phyloP scores from a whole-genome alignment of 208 protist species.

The Leishmania lainsoni region DNA sequence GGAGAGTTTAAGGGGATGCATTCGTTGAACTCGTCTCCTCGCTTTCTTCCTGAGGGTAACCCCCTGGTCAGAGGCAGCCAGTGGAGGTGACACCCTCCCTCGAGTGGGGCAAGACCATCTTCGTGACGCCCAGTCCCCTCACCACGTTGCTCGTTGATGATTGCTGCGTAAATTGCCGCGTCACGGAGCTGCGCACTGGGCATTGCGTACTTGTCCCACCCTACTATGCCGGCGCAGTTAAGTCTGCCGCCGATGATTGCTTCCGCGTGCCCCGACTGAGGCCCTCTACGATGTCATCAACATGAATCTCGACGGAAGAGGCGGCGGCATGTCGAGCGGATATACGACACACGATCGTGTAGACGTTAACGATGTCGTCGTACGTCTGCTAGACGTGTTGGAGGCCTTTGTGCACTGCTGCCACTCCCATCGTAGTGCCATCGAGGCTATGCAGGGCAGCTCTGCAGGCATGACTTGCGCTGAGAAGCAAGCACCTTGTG shows the following conservation, averaged over 20 bases:
- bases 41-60: neutral
- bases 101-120: slow-evolving; percentile 41
- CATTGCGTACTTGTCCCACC: slow-evolving; percentile 44
- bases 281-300: neutral
- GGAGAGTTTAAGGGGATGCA: neutral
- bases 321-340: neutral
- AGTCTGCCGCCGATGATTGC: slow-evolving; percentile 9
- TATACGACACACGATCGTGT: neutral
- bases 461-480: neutral
- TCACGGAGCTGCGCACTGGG: slow-evolving; percentile 42
- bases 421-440: neutral
- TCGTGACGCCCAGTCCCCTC: slow-evolving; percentile 30
- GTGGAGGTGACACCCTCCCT: neutral
- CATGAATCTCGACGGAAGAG: neutral
- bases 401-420: slow-evolving; percentile 27
- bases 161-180: slow-evolving; percentile 38
- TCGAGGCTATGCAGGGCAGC: slow-evolving; percentile 2
- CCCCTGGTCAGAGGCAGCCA: neutral
- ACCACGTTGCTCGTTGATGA: slow-evolving; percentile 70
- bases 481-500: neutral
- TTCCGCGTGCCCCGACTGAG: neutral
- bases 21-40: neutral
- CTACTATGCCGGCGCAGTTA: slow-evolving; percentile 21
- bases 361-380: neutral
- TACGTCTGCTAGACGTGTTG: slow-evolving; percentile 12